A percentile compares a stretch with the other conserved stretches of the same genome.
Conservation (phyloP, 768 basidiomycete genomes). For the Kwoniella newhampshirensis region DNA sequence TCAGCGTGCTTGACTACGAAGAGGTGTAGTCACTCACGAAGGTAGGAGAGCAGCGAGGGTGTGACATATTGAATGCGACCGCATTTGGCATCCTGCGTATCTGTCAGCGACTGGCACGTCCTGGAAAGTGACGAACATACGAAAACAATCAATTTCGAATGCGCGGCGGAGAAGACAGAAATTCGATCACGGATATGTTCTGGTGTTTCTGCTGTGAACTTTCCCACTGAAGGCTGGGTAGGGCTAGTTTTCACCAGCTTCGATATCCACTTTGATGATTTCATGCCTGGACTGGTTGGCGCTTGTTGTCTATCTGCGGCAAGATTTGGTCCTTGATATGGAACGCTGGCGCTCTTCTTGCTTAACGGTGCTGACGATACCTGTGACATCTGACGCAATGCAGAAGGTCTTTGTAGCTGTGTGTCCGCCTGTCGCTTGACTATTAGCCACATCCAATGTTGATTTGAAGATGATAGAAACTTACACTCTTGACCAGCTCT, state of each 20-base stretch:
- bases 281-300: not conserved
- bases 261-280: slow-evolving; percentile 7
- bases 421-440: slow-evolving; percentile 8
- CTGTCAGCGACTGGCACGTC: not conserved
- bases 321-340: not conserved
- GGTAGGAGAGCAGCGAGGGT: slow-evolving; percentile 16
- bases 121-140: slow-evolving; percentile 2
- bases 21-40: slow-evolving; percentile 16
- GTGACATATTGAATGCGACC: slow-evolving; percentile 24
- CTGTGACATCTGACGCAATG: not conserved
- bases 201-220: not conserved
- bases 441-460: too few relatives aligned
- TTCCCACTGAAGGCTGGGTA: slow-evolving; percentile 2
- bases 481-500: slow-evolving; percentile 6
- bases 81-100: slow-evolving; percentile 10
- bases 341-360: not conserved
- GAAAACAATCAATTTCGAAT: slow-evolving; percentile 25
- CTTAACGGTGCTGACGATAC: not conserved
- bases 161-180: slow-evolving; percentile 21
- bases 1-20: not conserved
- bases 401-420: not conserved
- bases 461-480: not conserved
- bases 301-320: not conserved
- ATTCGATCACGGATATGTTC: slow-evolving; percentile 19
- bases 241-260: slow-evolving; percentile 4